phyloP scores from a whole-genome alignment of 2,329 filamentous ascomycete genomes.

The Trichoderma citrinoviride region DNA sequence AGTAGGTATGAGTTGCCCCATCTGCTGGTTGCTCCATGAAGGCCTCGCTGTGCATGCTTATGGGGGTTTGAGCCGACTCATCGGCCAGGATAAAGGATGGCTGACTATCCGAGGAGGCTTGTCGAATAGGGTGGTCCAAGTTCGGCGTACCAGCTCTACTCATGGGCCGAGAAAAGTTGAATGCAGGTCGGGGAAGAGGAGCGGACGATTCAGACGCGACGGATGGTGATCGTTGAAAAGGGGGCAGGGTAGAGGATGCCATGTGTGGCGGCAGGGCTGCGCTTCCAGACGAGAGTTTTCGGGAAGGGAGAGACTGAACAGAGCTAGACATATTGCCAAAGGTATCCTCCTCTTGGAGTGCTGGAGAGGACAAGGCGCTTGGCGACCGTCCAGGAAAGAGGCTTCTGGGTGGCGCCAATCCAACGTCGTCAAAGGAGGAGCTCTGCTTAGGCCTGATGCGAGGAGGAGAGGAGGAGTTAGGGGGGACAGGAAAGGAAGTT shows the following conservation, averaged over 20 bases:
- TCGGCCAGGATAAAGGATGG: slow-evolving; percentile 61
- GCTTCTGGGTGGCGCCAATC: slow-evolving; percentile 51
- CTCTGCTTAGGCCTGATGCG: slow-evolving; percentile 41
- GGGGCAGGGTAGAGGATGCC: slow-evolving; percentile 58
- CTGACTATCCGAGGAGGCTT: slow-evolving; percentile 66
- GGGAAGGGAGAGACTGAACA: slow-evolving; percentile 62
- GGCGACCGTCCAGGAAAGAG: slow-evolving; percentile 53
- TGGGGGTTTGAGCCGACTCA: slow-evolving; percentile 65
- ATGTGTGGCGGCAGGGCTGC: slow-evolving; percentile 44
- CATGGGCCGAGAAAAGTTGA: slow-evolving; percentile 91
- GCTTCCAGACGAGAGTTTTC: slow-evolving; percentile 75
- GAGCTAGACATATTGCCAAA: slow-evolving; percentile 52
- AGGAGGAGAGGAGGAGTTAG: slow-evolving; percentile 41
- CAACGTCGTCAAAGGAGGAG: slow-evolving; percentile 51
- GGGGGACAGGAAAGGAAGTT: slow-evolving; percentile 36
- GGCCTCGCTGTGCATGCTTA: slow-evolving; percentile 69
- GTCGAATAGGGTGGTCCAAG: slow-evolving; percentile 57
- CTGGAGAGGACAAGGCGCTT: slow-evolving; percentile 57
- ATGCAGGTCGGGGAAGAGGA: slow-evolving; percentile 65
- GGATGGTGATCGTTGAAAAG: slow-evolving; percentile 76
- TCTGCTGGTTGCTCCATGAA: slow-evolving; percentile 56
- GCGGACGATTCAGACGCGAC: slow-evolving; percentile 77
- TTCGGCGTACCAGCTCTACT: slow-evolving; percentile 67
- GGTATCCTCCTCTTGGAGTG: slow-evolving; percentile 70
- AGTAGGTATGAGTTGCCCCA: slow-evolving; percentile 76